Evolutionary conservation across 805 yeast species (phyloP).

Genomic region (Starmerella floricola): DNA sequence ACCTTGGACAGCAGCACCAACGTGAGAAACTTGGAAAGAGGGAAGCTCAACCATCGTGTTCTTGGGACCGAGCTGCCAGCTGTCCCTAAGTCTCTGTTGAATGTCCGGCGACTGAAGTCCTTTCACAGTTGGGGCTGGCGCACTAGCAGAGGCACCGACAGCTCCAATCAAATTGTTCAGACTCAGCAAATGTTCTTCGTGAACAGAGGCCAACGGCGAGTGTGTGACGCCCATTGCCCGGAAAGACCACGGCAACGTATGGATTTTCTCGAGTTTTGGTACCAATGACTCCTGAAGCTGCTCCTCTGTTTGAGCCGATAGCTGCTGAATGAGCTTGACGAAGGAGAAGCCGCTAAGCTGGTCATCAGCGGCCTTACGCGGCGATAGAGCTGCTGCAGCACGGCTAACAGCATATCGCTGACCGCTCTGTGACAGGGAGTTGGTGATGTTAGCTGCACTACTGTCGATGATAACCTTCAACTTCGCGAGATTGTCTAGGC

Average conservation of each 20-base stretch:
- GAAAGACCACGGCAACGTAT: constrained; percentile 17
- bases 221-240: constrained; percentile 24
- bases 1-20: constrained; percentile 57
- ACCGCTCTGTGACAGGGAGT: constrained; percentile 75
- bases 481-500: constrained; percentile 54
- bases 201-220: constrained; percentile 18
- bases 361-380: constrained; percentile 50
- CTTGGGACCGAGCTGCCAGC: constrained; percentile 11
- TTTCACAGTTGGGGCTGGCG: constrained; percentile 9
- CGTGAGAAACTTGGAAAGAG: constrained; percentile 68
- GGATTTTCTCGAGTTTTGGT: constrained; percentile 41
- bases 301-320: constrained; percentile 43
- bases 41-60: constrained; percentile 58
- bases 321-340: constrained; percentile 51
- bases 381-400: constrained; percentile 53
- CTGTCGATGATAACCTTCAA: constrained; percentile 60
- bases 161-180: constrained; percentile 3
- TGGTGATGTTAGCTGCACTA: constrained; percentile 62
- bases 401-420: constrained; percentile 66
- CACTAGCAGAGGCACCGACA: constrained; percentile 29
- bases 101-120: constrained; percentile 1
- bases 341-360: constrained; percentile 64
- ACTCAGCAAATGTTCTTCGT: constrained; percentile 9
- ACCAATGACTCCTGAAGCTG: constrained; percentile 42
- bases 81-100: neutral